These are phyloP conservation scores for Pulicaria dysenterica DNA, from an alignment of 129 eudicot genomes.

Conservation along the genomic window DNA sequence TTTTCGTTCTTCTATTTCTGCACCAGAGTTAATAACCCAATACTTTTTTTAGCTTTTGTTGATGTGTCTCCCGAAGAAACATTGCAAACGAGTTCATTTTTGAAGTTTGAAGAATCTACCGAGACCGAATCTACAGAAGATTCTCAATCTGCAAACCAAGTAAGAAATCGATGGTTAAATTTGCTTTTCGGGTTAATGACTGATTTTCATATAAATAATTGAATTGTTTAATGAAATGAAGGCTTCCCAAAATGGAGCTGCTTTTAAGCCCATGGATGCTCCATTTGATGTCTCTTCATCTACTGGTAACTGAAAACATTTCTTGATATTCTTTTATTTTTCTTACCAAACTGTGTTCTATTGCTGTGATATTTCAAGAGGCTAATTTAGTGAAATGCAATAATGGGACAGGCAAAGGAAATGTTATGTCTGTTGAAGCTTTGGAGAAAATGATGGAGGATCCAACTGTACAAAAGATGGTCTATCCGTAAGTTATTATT, in stretches of 20 bases:
- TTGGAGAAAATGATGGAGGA: conserved; percentile 99
- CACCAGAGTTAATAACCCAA: neutral
- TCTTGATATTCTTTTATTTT: neutral
- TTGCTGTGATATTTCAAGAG: conserved; percentile 1
- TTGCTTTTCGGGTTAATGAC: conserved; percentile 2
- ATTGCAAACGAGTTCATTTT: conserved; percentile 53
- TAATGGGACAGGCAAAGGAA: conserved; percentile 39
- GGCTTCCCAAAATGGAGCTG: conserved; percentile 85
- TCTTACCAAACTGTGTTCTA: neutral
- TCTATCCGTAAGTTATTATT: conserved; percentile 71
- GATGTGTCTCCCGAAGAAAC: conserved; percentile 96
- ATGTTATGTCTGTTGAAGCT: conserved; percentile 81
- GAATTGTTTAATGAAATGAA: conserved; percentile 20
- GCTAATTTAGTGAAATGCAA: conserved; percentile 15
- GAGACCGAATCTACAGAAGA: conserved; percentile 51
- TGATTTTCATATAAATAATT: neutral
- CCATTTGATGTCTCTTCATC: conserved; percentile 53
- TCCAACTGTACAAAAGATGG: conserved; percentile 91
- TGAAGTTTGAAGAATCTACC: conserved; percentile 49
- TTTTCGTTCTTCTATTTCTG: neutral
- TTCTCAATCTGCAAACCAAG: conserved; percentile 48
- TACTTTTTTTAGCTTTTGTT: conserved; percentile 62
- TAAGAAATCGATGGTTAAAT: conserved; percentile 32
- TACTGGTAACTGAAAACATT: conserved; percentile 43
- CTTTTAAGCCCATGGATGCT: conserved; percentile 45